These are phyloP conservation scores for Hevea brasiliensis DNA, from an alignment of 345 rosid species.

Conservation along the genomic window DNA sequence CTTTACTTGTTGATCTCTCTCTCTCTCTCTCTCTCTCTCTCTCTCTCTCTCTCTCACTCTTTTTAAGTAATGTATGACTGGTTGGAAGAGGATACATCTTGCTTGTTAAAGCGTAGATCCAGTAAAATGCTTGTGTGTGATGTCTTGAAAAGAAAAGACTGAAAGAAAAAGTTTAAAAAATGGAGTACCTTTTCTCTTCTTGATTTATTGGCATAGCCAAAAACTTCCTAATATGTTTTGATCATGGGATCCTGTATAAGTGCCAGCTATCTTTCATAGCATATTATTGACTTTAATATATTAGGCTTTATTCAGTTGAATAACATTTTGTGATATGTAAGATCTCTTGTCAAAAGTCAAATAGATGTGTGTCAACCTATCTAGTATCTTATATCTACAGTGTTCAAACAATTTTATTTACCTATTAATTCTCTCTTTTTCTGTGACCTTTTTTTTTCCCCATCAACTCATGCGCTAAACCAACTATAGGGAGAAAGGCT, in stretches of 20 bases:
- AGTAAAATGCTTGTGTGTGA: neutral
- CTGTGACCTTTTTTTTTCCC: too few relatives aligned
- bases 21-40: too few relatives aligned
- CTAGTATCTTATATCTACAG: too few relatives aligned
- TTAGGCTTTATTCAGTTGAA: neutral
- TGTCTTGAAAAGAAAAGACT: neutral
- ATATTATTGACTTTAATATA: neutral
- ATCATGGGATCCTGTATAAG: too few relatives aligned
- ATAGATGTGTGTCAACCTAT: neutral
- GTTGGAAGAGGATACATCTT: neutral
- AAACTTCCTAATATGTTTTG: neutral
- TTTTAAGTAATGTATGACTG: neutral
- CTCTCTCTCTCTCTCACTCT: neutral
- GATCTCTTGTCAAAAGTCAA: neutral
- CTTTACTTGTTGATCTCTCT: too few relatives aligned
- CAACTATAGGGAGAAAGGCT: neutral
- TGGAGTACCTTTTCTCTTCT: neutral
- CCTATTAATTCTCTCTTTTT: neutral
- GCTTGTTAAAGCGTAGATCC: neutral
- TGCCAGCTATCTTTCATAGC: neutral
- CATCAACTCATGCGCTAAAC: too few relatives aligned
- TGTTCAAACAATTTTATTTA: neutral
- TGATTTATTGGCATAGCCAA: neutral
- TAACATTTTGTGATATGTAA: neutral
- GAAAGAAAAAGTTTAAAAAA: neutral